A percentile compares a stretch with the other conserved stretches of the same genome.
Evolutionary conservation across 2,329 filamentous ascomycete species (phyloP).

Genomic region (Acephala macrosclerotiorum): DNA sequence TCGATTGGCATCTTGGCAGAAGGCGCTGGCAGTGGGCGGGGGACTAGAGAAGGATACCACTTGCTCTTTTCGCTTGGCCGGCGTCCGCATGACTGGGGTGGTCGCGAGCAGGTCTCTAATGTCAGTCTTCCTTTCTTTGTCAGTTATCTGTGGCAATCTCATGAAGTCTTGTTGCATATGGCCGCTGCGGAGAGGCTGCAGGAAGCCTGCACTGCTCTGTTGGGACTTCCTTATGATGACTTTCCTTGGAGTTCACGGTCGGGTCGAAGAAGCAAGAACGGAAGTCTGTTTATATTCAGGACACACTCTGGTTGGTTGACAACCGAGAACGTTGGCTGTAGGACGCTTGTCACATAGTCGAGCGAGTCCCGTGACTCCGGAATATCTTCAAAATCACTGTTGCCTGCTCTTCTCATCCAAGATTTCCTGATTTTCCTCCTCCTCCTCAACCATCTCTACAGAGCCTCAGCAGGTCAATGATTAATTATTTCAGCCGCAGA

Average conservation of each 20-base stretch:
- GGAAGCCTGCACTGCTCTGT: background rate
- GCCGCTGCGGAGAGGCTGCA: background rate
- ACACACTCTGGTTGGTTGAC: background rate
- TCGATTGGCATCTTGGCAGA: background rate
- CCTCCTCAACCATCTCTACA: slow-evolving; percentile 8
- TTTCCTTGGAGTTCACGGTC: background rate
- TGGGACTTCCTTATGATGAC: no score
- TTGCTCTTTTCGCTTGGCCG: no score
- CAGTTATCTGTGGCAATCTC: background rate
- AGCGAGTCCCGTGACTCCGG: background rate
- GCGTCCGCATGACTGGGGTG: no score
- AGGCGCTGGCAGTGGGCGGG: background rate
- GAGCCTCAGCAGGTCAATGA: slow-evolving; percentile 22
- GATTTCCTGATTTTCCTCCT: background rate
- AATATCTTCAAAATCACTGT: background rate
- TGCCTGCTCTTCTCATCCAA: background rate
- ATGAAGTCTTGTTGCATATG: background rate
- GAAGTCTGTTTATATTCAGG: background rate
- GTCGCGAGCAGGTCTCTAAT: background rate
- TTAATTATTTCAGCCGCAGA: slow-evolving; percentile 22
- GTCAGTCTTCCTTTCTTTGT: background rate
- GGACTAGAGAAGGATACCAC: background rate
- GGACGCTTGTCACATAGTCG: background rate
- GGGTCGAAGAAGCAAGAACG: background rate
- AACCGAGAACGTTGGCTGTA: background rate